phyloP scores from a whole-genome alignment of 192 early-diverging fungal genomes.

The Mortierella antarctica region DNA sequence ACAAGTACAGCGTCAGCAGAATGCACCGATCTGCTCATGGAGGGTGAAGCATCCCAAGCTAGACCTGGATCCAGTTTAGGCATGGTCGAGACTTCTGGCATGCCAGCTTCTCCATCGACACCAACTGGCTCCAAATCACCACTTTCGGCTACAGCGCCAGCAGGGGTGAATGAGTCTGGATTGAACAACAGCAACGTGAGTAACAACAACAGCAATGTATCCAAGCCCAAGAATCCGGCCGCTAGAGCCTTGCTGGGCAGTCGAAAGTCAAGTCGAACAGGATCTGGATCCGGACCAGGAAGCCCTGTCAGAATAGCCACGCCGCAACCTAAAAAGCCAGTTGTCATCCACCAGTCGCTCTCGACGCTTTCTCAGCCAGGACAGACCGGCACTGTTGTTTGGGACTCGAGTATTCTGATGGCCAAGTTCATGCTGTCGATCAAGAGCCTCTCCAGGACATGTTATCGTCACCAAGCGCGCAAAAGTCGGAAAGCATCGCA shows the following conservation, averaged over 20 bases:
- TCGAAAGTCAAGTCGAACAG: conserved; percentile 20
- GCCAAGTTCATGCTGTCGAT: conserved; percentile 52
- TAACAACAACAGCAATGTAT: neutral
- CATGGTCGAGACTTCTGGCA: too few species aligned
- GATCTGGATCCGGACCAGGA: conserved; percentile 1
- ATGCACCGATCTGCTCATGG: too few species aligned
- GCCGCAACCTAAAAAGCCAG: conserved; percentile 20
- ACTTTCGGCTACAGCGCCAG: too few species aligned
- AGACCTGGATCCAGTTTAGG: too few species aligned
- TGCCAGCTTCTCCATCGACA: too few species aligned
- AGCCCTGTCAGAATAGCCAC: neutral
- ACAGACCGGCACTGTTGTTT: conserved; percentile 58
- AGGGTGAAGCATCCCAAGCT: too few species aligned
- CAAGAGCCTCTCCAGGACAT: conserved; percentile 10
- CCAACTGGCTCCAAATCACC: too few species aligned
- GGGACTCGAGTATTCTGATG: conserved; percentile 57
- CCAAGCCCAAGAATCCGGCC: conserved; percentile 15
- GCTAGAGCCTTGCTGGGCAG: conserved; percentile 8
- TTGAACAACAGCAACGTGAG: too few species aligned
- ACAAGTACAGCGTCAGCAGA: neutral
- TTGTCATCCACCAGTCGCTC: conserved; percentile 51
- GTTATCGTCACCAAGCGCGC: conserved; percentile 1
- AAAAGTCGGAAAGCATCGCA: neutral
- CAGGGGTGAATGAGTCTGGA: too few species aligned
- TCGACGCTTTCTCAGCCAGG: conserved; percentile 57